Percentiles rank a stretch among this genome's conserved stretches.
Conservation (phyloP, 1,284 basidiomycete species). For the Malassezia sp. region DNA sequence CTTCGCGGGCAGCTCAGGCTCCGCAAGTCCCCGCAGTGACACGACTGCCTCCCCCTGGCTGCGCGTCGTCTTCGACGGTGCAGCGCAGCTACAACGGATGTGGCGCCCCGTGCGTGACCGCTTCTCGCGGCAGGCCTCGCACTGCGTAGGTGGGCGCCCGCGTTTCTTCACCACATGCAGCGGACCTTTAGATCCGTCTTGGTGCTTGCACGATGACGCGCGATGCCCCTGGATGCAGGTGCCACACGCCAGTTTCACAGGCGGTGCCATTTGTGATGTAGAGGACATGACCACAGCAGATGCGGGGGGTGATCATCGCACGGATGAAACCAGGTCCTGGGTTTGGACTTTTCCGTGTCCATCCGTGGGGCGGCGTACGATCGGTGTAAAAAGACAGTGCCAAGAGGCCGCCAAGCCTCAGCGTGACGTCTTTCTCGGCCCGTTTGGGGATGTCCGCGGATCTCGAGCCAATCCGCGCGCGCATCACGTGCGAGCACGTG, state of each 20-base stretch:
- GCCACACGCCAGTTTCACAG: constrained; percentile 35
- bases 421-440: neutral
- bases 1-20: neutral
- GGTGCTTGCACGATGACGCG: constrained; percentile 34
- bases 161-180: constrained; percentile 30
- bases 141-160: constrained; percentile 35
- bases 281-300: too few species aligned
- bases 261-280: constrained; percentile 3
- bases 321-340: too few species aligned
- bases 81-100: constrained; percentile 21
- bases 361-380: too few species aligned
- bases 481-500: neutral
- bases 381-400: too few species aligned
- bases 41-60: too few species aligned
- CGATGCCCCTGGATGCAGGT: constrained; percentile 39
- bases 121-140: constrained; percentile 29
- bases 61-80: constrained; percentile 19
- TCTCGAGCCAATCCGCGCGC: too few species aligned
- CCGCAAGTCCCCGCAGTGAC: neutral
- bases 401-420: neutral
- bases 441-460: too few species aligned
- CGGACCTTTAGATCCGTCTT: constrained; percentile 34
- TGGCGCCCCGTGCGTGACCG: constrained; percentile 27
- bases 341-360: too few species aligned
- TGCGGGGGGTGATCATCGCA: too few species aligned